Percentiles rank a stretch among this genome's conserved stretches.
Conservation (phyloP, 306 rosid species). For the Rosa rugosa region DNA sequence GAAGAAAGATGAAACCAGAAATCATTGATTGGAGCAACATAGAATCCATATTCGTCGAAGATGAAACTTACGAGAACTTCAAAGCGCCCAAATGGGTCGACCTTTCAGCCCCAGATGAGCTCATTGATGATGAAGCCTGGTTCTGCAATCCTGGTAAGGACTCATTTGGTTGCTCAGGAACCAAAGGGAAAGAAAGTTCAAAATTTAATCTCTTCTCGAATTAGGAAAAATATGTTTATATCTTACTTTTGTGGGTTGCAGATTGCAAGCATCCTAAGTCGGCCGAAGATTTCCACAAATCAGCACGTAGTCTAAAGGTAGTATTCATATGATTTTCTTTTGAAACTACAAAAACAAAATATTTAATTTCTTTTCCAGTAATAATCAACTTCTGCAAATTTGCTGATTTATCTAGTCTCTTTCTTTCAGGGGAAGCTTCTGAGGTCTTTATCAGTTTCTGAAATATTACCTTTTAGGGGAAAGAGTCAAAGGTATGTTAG, state of each 20-base stretch:
- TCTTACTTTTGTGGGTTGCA: constrained; percentile 18
- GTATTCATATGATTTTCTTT: not conserved
- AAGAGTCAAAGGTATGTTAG: constrained; percentile 38
- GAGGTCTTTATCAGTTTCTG: constrained; percentile 42
- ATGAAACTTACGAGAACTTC: constrained; percentile 41
- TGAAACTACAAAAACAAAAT: not conserved
- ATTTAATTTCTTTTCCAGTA: not conserved
- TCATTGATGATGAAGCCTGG: constrained; percentile 41
- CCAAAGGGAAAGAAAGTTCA: not conserved
- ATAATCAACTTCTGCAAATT: not conserved
- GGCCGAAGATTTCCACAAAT: constrained; percentile 37
- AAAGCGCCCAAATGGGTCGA: constrained; percentile 56
- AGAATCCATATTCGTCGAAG: constrained; percentile 36
- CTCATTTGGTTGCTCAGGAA: not conserved
- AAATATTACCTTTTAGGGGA: constrained; percentile 42
- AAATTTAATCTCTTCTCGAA: not conserved
- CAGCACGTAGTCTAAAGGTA: constrained; percentile 32
- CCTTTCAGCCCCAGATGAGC: constrained; percentile 34
- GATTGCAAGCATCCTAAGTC: constrained; percentile 50
- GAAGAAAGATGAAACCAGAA: constrained; percentile 46
- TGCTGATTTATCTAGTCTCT: not conserved
- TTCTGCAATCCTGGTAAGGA: constrained; percentile 48
- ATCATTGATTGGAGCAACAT: constrained; percentile 54
- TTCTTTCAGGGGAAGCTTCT: constrained; percentile 39
- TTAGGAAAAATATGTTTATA: not conserved